Percentiles rank a stretch among this genome's conserved stretches.
These are phyloP conservation scores for Jamesozyma hellenica DNA, from an alignment of 805 yeast genomes.

Conservation along the genomic window DNA sequence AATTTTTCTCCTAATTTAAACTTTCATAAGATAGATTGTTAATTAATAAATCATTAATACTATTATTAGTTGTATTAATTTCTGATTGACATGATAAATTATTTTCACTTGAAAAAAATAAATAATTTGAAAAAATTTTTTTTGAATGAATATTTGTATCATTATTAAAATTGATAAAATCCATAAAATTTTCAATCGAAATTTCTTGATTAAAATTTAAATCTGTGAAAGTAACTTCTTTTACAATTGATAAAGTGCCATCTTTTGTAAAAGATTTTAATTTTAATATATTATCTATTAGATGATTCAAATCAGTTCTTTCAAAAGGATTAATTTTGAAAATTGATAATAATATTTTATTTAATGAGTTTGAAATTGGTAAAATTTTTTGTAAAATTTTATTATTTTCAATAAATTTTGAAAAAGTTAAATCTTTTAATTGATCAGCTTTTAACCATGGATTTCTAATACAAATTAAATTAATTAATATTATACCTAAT, in stretches of 20 bases:
- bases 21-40: too few species aligned
- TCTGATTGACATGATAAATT: too few species aligned
- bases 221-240: background rate
- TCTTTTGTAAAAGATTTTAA: constrained; percentile 20
- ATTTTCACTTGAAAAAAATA: too few species aligned
- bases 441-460: constrained; percentile 82
- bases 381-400: constrained; percentile 51
- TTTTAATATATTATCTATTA: constrained; percentile 17
- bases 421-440: constrained; percentile 51
- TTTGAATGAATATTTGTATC: too few species aligned
- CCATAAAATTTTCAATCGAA: background rate
- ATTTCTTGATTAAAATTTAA: too few species aligned
- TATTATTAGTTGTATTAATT: too few species aligned
- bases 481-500: constrained; percentile 68
- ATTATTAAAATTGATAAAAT: background rate
- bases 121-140: too few species aligned
- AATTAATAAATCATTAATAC: too few species aligned
- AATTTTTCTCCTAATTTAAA: too few species aligned
- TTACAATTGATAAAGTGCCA: constrained; percentile 22
- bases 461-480: constrained; percentile 71
- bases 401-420: constrained; percentile 48
- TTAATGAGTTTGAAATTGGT: constrained; percentile 61
- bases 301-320: constrained; percentile 20
- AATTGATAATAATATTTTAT: constrained; percentile 35
- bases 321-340: constrained; percentile 28